Conservation (phyloP, 371 early-diverging fungal species). For the Rhizopus stolonifer region DNA sequence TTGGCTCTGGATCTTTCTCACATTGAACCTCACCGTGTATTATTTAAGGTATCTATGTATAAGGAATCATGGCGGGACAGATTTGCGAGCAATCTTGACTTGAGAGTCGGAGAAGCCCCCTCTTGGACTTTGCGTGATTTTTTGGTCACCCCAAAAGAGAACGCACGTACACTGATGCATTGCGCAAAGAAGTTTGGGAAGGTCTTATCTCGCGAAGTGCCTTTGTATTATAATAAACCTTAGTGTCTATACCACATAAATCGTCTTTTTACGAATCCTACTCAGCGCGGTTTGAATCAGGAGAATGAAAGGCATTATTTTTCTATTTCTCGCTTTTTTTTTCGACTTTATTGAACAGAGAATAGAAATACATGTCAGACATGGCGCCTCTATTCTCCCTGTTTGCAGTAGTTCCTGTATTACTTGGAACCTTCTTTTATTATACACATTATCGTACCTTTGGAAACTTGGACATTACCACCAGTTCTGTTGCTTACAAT, state of each 20-base stretch:
- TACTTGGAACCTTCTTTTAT: slow-evolving; percentile 35
- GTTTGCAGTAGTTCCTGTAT: slow-evolving; percentile 38
- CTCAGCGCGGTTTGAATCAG: too few relatives aligned
- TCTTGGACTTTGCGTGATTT: slow-evolving; percentile 41
- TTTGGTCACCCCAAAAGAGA: slow-evolving; percentile 25
- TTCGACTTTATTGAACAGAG: not conserved
- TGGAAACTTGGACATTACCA: slow-evolving; percentile 52
- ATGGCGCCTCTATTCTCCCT: slow-evolving; percentile 42
- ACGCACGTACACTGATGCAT: slow-evolving; percentile 19
- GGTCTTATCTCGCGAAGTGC: slow-evolving; percentile 25
- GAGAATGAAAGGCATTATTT: not conserved
- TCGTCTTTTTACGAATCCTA: too few relatives aligned
- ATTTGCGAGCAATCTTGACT: slow-evolving; percentile 34
- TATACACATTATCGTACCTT: slow-evolving; percentile 48
- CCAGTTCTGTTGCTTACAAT: slow-evolving; percentile 60
- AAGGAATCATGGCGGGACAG: slow-evolving; percentile 38
- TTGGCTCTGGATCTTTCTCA: slow-evolving; percentile 33
- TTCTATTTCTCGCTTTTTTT: not conserved
- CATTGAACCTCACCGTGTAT: slow-evolving; percentile 23
- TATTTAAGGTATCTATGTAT: slow-evolving; percentile 37
- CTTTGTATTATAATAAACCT: slow-evolving; percentile 39
- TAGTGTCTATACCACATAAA: too few relatives aligned
- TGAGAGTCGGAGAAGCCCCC: slow-evolving; percentile 44
- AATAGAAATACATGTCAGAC: slow-evolving; percentile 23
- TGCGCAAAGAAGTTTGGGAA: slow-evolving; percentile 27